Conservation (phyloP, 345 rosid genomes). For the Hevea brasiliensis region DNA sequence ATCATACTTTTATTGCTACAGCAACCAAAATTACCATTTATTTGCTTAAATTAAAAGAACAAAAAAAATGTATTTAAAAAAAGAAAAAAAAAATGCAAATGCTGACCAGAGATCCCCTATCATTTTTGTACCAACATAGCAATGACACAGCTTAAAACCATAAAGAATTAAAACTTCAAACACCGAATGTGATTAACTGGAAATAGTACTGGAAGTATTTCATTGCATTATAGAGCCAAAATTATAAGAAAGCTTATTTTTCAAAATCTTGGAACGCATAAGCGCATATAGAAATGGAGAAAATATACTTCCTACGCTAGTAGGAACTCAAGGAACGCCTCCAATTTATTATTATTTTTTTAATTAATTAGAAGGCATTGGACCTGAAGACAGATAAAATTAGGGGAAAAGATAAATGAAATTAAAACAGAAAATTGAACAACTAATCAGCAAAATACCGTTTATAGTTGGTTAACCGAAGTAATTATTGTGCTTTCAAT, state of each 20-base stretch:
- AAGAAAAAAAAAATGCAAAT: no score
- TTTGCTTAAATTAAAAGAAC: neutral
- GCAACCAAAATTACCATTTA: neutral
- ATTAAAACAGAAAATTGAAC: conserved; percentile 7
- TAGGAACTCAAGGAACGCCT: no score
- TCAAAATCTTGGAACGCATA: neutral
- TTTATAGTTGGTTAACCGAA: no score
- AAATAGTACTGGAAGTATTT: neutral
- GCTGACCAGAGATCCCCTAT: neutral
- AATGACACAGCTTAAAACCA: neutral
- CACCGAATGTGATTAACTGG: neutral
- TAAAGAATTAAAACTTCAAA: neutral
- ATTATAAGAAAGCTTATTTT: neutral
- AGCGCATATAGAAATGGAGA: neutral
- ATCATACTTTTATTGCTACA: neutral
- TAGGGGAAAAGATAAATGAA: conserved; percentile 26
- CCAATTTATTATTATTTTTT: neutral
- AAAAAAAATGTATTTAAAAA: no score
- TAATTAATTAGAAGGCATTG: neutral
- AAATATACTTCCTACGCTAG: neutral
- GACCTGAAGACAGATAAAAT: conserved; percentile 29
- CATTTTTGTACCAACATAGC: neutral
- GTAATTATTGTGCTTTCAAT: no score
- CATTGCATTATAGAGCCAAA: neutral
- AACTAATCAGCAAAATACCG: no score